Percentiles rank a stretch among this genome's conserved stretches.
phyloP scores from a whole-genome alignment of 805 yeast genomes.

The Yarrowia keelungensis region DNA sequence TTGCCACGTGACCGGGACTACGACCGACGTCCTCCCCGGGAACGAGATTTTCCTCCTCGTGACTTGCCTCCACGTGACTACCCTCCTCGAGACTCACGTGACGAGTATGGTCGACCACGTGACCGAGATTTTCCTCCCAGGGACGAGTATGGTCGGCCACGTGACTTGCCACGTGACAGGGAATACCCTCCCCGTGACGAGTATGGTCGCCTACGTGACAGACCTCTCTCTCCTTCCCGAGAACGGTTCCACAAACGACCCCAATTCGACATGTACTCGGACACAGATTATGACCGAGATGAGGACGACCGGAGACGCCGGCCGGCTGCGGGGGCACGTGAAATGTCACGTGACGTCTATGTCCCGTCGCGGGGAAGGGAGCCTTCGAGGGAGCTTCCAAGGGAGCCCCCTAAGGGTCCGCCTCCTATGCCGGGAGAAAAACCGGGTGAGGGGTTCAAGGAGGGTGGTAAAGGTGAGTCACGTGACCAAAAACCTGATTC shows the following conservation, averaged over 20 bases:
- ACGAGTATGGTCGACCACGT: not conserved
- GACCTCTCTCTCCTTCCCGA: not conserved
- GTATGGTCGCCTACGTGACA: not conserved
- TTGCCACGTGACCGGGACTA: not conserved
- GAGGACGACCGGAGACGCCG: conserved; percentile 22
- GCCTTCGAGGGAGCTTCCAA: not conserved
- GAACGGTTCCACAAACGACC: conserved; percentile 21
- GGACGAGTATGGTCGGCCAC: not conserved
- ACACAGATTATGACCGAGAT: conserved; percentile 27
- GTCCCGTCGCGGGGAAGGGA: conserved; percentile 10
- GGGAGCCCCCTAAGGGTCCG: conserved; percentile 4
- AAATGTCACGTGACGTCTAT: conserved; percentile 3
- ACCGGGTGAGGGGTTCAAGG: not conserved
- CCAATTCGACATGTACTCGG: conserved; percentile 16
- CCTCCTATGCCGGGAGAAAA: not conserved
- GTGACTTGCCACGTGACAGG: not conserved
- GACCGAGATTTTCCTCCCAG: conserved; percentile 6
- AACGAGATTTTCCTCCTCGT: conserved; percentile 9
- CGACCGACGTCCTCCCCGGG: conserved; percentile 5
- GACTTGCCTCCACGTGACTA: not conserved
- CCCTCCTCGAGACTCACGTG: conserved; percentile 21
- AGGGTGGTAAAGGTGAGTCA: not conserved
- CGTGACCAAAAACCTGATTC: not conserved
- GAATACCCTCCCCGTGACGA: not conserved
- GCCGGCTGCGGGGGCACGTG: not conserved